Base-by-base conservation (phyloP, 2,329 filamentous ascomycete genomes). In the Aschersonia sp. region DNA sequence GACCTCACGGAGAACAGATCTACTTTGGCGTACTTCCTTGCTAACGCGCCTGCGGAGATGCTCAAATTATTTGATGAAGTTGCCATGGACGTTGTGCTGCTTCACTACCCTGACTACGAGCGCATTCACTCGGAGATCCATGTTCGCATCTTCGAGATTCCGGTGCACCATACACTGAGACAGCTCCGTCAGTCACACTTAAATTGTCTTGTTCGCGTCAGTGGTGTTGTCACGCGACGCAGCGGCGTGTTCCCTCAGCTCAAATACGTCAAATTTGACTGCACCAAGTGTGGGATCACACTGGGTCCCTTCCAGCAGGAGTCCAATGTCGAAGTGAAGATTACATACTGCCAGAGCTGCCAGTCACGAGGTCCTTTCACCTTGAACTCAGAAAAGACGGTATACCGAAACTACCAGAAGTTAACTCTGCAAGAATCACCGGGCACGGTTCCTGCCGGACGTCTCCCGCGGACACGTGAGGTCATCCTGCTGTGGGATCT, bases 351-450 rank as follows among this genome's bases (percentile, higher is more conserved):
- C 63, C 91, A 96, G 61, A 92, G 86, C 62, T 98, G 92, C 67
- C 91, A 97, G 67, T 94, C 88, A 40, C 82, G 88, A 41, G 92
- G 92, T 0, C 94, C 92, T 0, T 98, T 98, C 61, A 94, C 84
- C 0, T 72, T 98, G 54, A 97, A 97, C 68, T 92, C 89, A 4
- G 92, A 97, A 63, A 94, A 95, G 73, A 98, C 92, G 0, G 85
- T 98, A 12, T 98, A 98, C 69, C 85, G 92, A 53, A 98, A 98
- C 66, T 98, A 96, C 67, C 92, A 98, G 65, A 98, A 96, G 62
- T 73, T 98, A 57, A 98, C 92, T 0, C 76, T 98, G 9, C 92
- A 98, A 61, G 92, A 98, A 65, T 95, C 94, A 0, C 92, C 92
- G 4, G 94, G 92, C 48, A 97, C 92, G 5, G 92, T 98, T 3